Base-by-base conservation (phyloP, 768 basidiomycete genomes). In the Lactarius sp. region DNA sequence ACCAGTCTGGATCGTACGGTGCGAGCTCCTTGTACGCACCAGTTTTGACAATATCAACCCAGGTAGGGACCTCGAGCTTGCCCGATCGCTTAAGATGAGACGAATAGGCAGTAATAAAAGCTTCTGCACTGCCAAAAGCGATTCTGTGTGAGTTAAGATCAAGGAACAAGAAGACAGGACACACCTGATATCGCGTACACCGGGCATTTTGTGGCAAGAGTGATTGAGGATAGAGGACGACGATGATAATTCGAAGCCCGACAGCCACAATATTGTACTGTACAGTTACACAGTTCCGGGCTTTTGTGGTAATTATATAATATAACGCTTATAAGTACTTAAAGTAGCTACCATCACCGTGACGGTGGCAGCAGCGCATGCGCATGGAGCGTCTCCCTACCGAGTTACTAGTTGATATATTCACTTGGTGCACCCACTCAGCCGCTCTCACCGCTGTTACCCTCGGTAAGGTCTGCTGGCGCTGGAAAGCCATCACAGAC, bases 1-100 rank as follows among this genome's bases (percentile, higher is more conserved):
- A 99, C 97, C 97, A 99, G 78, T 99, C 97, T 49, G 93, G 91
- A 78, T 98, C 94, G 80, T 98, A 98, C 59, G 97, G 97, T 59
- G 95, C 96, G 65, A 97, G 92, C 80, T 99, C 97, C 78, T 98
- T 98, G 84, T 82, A 94, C 64, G 90, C 80, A 75, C 92, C 96
- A 66, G 97, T 99, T 84, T 99, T 99, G 76, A 99, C 97, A 71
- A 98, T 80, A 77, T 97, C 96, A 66, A 92, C 96, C 96, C 96
- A 98, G 77, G 86, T 88, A 70, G 96, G 96, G 66, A 98, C 92
- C 81, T 99, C 95, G 73, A 99, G 92, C 83, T 98, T 98, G 78
- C 97, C 97, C 68, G 93, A 94, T 70, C 94, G 90, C 81, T 98
- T 98, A 75, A 98, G 83, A 78, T 98, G 94, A 74, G 90, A 93